Evolutionary conservation across 2,329 filamentous ascomycete species (phyloP).

Genomic region (Fusarium bulbicola): DNA sequence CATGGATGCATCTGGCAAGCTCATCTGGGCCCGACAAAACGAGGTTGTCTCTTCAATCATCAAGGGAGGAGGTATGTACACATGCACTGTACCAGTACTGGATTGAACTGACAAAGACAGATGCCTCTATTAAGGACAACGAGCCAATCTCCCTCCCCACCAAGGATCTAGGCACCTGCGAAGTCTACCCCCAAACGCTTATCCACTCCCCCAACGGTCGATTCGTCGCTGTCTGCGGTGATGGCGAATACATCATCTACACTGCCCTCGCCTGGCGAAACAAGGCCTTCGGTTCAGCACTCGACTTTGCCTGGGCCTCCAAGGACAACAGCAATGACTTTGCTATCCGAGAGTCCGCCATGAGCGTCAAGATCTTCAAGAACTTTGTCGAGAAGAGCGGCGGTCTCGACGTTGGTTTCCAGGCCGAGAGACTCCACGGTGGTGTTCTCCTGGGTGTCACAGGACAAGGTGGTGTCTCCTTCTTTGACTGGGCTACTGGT

Average conservation of each 20-base stretch:
- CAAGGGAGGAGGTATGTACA: conserved; percentile 75
- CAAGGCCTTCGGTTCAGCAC: conserved; percentile 93
- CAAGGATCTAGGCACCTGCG: conserved; percentile 95
- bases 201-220: conserved; percentile 96
- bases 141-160: conserved; percentile 85
- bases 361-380: conserved; percentile 96
- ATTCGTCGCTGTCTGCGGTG: conserved; percentile 83
- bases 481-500: conserved; percentile 96
- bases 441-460: conserved; percentile 93
- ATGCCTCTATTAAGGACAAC: conserved; percentile 86
- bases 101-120: conserved; percentile 53
- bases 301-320: conserved; percentile 96
- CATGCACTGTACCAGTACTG: background rate
- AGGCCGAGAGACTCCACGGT: conserved; percentile 89
- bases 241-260: conserved; percentile 99
- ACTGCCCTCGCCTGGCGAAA: conserved; percentile 96
- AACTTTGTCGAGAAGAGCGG: conserved; percentile 94
- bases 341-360: conserved; percentile 92
- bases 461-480: conserved; percentile 91
- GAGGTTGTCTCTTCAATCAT: conserved; percentile 96
- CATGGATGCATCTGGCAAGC: conserved; percentile 95
- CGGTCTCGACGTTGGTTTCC: conserved; percentile 92
- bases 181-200: conserved; percentile 95
- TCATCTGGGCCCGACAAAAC: conserved; percentile 95
- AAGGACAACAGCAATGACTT: conserved; percentile 99